Evolutionary conservation across 2,329 filamentous ascomycete species (phyloP), one percentile per base, ranked within the genome.

Genomic region (Arachnomyces sp.): DNA sequence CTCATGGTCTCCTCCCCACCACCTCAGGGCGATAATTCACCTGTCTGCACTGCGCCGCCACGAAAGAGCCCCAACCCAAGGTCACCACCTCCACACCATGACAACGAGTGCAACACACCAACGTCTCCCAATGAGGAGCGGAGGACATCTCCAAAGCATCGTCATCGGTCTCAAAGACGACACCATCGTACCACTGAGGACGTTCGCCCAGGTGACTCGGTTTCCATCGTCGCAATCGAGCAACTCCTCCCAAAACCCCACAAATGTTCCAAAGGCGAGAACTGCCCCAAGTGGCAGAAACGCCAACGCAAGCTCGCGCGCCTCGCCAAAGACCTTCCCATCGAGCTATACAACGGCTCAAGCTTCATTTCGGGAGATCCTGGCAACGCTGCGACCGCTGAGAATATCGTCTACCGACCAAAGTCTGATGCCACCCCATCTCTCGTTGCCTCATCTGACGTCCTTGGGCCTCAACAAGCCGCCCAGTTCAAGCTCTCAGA

Each of bases 211-310:
- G 75, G 82, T 42, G 84, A 93, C 62, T 90, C 86, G 2, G 81
- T 92, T 8, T 93, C 87, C 3, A 94, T 94, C 52, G 87, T 94
- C 29, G 87, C 85, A 31, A 94, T 94, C 48, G 87, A 94, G 66
- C 86, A 94, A 61, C 73, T 93, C 43, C 77, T 94, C 41, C 87
- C 88, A n/a, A 89, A 88, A 65, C 81, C 82, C 29, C 88, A 94
- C 64, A 76, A 77, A 47, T 94, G 88, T 66, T 78, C 79, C 40
- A 94, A 93, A 61, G 88, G 88, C 38, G 84, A 92, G 60, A 81
- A 85, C 55, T 94, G 88, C 63, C 71, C 79, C 39, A 92, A 88
- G 63, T 94, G 76, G 73, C 77, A 73, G 59, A 85, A 82, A 28
- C 83, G 90, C 56, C 84, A 94, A 60, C 76, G 79, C 28, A 75